Evolutionary conservation across 2,329 filamentous ascomycete genomes (phyloP).

Genomic region (Neofusicoccum umdonicola): DNA sequence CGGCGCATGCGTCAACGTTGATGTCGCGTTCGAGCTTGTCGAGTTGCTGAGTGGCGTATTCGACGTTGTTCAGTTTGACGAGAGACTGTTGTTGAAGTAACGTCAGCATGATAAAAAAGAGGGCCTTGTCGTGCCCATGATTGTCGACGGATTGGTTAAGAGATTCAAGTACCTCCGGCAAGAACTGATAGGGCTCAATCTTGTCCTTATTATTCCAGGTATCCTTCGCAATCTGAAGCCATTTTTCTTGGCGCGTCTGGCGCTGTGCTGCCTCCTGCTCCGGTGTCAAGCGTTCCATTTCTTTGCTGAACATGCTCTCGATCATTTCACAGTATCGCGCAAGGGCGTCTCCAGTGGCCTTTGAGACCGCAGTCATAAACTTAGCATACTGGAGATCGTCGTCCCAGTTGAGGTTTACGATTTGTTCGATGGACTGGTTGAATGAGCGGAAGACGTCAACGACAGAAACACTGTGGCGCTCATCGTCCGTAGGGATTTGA

Average conservation of each 20-base stretch:
- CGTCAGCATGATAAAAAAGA: not conserved
- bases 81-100: constrained; percentile 64
- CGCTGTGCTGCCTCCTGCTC: constrained; percentile 77
- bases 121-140: not conserved
- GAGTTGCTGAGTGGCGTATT: constrained; percentile 88
- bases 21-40: constrained; percentile 87
- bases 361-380: constrained; percentile 93
- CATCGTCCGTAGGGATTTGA: constrained; percentile 68
- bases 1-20: constrained; percentile 87
- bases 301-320: constrained; percentile 78
- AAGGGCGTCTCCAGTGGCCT: constrained; percentile 77
- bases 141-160: no score
- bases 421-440: constrained; percentile 84
- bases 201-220: constrained; percentile 90
- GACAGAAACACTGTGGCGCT: constrained; percentile 88
- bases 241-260: constrained; percentile 85
- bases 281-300: constrained; percentile 90
- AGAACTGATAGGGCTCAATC: constrained; percentile 95
- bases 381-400: constrained; percentile 91
- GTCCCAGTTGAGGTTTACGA: constrained; percentile 84
- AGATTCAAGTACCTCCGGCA: constrained; percentile 67
- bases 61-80: constrained; percentile 96
- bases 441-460: constrained; percentile 94
- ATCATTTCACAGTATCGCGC: constrained; percentile 88
- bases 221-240: constrained; percentile 90